Evolutionary conservation across 1,139 yeast species (phyloP).

Genomic region (Yamadazyma pseudoaaseri): DNA sequence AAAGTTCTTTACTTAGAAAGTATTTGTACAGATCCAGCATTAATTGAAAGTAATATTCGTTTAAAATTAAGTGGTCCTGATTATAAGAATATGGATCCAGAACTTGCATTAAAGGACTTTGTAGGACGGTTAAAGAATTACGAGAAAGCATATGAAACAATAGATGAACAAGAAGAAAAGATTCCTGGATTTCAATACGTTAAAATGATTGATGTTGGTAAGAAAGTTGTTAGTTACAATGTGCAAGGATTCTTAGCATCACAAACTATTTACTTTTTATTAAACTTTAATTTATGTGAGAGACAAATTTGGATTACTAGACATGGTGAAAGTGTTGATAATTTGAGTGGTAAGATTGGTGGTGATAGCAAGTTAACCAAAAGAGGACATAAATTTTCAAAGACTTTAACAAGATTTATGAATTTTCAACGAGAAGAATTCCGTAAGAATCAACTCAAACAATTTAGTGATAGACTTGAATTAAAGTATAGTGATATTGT

Average conservation of each 20-base stretch:
- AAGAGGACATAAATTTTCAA: constrained; percentile 74
- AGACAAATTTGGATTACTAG: constrained; percentile 95
- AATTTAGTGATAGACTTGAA: constrained; percentile 45
- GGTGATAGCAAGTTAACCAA: constrained; percentile 83
- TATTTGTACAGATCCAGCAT: constrained; percentile 74
- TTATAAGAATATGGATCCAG: constrained; percentile 82
- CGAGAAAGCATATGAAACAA: constrained; percentile 86
- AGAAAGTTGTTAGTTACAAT: constrained; percentile 87
- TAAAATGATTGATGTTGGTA: constrained; percentile 94
- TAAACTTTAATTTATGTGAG: constrained; percentile 86
- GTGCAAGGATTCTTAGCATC: constrained; percentile 92
- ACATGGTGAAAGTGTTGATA: constrained; percentile 90
- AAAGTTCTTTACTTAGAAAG: constrained; percentile 86
- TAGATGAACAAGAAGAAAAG: constrained; percentile 72
- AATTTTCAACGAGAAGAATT: constrained; percentile 70
- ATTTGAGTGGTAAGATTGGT: constrained; percentile 81
- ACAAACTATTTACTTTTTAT: constrained; percentile 84
- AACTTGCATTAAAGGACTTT: constrained; percentile 76
- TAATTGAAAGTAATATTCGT: constrained; percentile 79
- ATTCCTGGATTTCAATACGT: constrained; percentile 73
- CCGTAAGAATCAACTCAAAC: constrained; percentile 59
- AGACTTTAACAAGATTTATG: constrained; percentile 73
- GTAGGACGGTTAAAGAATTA: constrained; percentile 79
- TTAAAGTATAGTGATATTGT: constrained; percentile 34
- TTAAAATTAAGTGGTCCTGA: constrained; percentile 93